Evolutionary conservation across 1,284 basidiomycete species (phyloP), one percentile per base, ranked within the genome.

Genomic region (Apiotrichum porosum): DNA sequence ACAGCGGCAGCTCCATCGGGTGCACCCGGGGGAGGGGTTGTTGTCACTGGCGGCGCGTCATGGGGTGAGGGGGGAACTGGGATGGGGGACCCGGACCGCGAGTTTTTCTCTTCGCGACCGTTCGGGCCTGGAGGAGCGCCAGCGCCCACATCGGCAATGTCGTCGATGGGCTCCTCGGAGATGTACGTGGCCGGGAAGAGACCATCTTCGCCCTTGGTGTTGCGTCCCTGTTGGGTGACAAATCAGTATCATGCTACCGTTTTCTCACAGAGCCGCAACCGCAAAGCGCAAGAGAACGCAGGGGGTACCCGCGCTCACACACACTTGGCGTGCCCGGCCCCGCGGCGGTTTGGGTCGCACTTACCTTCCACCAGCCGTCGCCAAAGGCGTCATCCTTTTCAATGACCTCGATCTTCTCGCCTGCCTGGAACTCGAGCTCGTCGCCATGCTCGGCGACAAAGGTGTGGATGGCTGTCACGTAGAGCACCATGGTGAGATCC

Each of bases 341-440:
- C n/a, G n/a, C n/a, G n/a, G n/a, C n/a, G n/a, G n/a, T n/a, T n/a
- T n/a, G n/a, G n/a, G n/a, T n/a, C n/a, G n/a, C n/a, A 77, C 86
- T 73, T 63, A 92, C 92, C 81, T 90, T 85, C 90, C 89, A 97
- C 94, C 94, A 98, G n/a, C 94, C 94, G 72, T 98, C 94, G 35
- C 83, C 83, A 68, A 91, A 98, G 49, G 83, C 76, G 57, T 98
- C 94, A 70, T 98, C 94, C 75, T 83, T 88, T 77, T 98, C 93
- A 35, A 97, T 58, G 36, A 98, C 83, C 63, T 87, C 82, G 63
- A 98, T 91, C 54, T 81, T 79, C 60, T 97, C 90, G 9, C 92
- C 93, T 3, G 84, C 84, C 49, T 76, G 79, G 71, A 98, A 97
- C 4, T 83, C 71, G 42, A 97, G 81, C 73, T 98, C 94, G 74